Conservation (phyloP, 2,329 filamentous ascomycete genomes). For the Cordyceps militaris region DNA sequence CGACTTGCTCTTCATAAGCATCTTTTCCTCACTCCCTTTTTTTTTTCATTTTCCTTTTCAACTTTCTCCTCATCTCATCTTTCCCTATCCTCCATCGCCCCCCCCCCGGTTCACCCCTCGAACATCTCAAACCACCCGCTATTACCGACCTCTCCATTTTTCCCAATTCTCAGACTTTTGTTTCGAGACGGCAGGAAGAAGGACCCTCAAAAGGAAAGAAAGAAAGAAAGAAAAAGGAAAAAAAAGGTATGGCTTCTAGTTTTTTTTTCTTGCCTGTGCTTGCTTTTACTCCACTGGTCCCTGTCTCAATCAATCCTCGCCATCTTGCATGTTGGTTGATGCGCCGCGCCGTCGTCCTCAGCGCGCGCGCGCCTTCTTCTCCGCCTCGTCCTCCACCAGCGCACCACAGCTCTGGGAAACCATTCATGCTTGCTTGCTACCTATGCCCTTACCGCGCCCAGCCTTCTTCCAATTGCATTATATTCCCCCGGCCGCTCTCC, state of each 20-base stretch:
- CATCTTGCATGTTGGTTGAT: conserved; percentile 8
- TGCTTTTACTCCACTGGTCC: background rate
- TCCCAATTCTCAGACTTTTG: conserved; percentile 17
- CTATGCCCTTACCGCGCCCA: conserved; percentile 2
- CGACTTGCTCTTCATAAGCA: conserved; percentile 13
- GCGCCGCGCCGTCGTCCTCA: background rate
- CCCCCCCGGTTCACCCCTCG: conserved; percentile 19
- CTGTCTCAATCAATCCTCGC: conserved; percentile 2
- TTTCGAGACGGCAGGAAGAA: conserved; percentile 1
- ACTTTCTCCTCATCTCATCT: conserved; percentile 21
- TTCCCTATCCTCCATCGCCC: conserved; percentile 19
- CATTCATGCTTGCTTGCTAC: background rate
- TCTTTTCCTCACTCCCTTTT: background rate
- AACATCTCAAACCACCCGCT: conserved; percentile 14
- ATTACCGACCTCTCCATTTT: conserved; percentile 29
- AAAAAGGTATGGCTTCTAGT: background rate
- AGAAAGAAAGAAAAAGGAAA: background rate
- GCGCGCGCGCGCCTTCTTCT: background rate
- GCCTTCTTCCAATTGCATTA: conserved; percentile 12
- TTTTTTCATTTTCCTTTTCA: conserved; percentile 8
- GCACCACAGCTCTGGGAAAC: background rate
- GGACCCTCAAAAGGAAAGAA: background rate
- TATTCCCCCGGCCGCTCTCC: background rate
- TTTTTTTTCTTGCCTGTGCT: background rate
- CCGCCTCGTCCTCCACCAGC: background rate